phyloP scores from a whole-genome alignment of 2,329 filamentous ascomycete species.

The Sarocladium strictum region DNA sequence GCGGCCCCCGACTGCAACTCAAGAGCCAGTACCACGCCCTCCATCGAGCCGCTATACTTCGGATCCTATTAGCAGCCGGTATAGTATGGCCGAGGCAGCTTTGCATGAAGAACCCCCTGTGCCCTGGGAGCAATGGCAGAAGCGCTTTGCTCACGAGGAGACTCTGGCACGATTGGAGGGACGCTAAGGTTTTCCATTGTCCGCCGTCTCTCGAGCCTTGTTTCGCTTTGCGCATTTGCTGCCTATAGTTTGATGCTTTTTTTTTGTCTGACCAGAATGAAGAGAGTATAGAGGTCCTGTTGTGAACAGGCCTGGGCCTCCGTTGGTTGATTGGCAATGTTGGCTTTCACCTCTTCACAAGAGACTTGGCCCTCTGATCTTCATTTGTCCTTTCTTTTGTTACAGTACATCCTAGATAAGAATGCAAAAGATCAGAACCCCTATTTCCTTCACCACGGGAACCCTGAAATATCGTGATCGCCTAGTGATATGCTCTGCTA shows the following conservation, averaged over 20 bases:
- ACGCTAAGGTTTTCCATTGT: background rate
- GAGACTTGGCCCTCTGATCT: too few species aligned
- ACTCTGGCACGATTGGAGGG: background rate
- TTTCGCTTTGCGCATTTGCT: background rate
- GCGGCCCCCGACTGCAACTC: background rate
- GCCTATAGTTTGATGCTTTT: background rate
- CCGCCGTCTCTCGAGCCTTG: too few species aligned
- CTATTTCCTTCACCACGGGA: too few species aligned
- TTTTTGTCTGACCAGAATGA: background rate
- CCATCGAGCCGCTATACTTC: background rate
- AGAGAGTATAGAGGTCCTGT: too few species aligned
- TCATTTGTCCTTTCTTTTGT: background rate
- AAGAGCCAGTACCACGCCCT: background rate
- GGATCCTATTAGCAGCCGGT: background rate
- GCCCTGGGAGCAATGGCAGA: background rate
- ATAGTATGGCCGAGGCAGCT: background rate
- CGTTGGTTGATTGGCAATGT: too few species aligned
- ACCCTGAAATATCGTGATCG: background rate
- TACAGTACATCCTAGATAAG: background rate
- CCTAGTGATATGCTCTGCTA: background rate
- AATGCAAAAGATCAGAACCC: too few species aligned
- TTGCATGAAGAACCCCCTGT: background rate
- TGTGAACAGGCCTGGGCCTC: too few species aligned
- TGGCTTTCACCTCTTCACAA: too few species aligned
- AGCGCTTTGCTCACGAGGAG: background rate